Conservation (phyloP, 2,329 filamentous ascomycete genomes). For the Dothideomycetes sp. region DNA sequence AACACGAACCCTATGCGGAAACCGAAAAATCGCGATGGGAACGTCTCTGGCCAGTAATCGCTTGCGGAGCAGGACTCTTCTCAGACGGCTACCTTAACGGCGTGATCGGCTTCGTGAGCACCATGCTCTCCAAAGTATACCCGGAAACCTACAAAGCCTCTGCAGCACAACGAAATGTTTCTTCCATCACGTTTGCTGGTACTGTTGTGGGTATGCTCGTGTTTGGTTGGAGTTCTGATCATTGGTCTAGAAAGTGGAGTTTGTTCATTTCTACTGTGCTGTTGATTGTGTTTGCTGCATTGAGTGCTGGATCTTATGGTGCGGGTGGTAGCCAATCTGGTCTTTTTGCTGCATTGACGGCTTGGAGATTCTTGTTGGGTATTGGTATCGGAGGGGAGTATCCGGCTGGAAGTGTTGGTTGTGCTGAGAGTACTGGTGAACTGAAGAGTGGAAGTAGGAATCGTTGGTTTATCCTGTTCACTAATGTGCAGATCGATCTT, state of each 20-base stretch:
- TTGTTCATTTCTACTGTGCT: conserved; percentile 74
- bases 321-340: conserved; percentile 58
- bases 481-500: conserved; percentile 76
- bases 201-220: conserved; percentile 68
- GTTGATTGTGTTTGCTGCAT: conserved; percentile 73
- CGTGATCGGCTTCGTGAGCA: conserved; percentile 81
- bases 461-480: conserved; percentile 73
- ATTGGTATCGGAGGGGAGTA: conserved; percentile 53
- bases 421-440: conserved; percentile 75
- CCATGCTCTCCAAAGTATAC: conserved; percentile 63
- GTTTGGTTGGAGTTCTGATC: conserved; percentile 74
- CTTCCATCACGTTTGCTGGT: conserved; percentile 74
- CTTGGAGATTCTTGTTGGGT: conserved; percentile 72
- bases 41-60: conserved; percentile 64
- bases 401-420: conserved; percentile 73
- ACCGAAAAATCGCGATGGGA: conserved; percentile 31
- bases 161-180: conserved; percentile 63
- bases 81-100: conserved; percentile 89
- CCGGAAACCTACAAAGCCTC: conserved; percentile 56
- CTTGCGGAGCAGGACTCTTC: conserved; percentile 83
- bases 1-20: too few species aligned
- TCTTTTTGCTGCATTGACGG: conserved; percentile 68
- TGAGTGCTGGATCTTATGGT: conserved; percentile 69
- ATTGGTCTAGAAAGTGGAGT: conserved; percentile 75
- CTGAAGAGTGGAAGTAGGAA: conserved; percentile 74